Base-by-base conservation (phyloP, 257 asterid genomes). In the Thymus mandschuricus region DNA sequence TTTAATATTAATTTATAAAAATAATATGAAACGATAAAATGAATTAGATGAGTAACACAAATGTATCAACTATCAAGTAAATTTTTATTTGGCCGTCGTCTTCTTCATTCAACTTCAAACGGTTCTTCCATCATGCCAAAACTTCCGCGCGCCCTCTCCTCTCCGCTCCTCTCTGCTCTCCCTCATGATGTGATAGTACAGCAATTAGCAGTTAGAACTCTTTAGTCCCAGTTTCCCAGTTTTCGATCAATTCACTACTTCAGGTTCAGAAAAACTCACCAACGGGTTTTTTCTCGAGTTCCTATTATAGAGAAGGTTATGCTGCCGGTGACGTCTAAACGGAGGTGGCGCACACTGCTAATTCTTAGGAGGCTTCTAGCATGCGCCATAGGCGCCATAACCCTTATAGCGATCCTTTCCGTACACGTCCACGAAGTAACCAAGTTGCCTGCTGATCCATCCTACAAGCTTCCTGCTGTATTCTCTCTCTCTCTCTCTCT, bases 331-430 rank as follows among this genome's bases (percentile, higher is more conserved):
- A 79, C 74, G 83, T 83, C 71, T 83, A 89, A 86, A 86, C 84
- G 79, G 82, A 82, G 83, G 82, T 79, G 90, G 92, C 84, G 87
- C 76, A 73, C 81, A 28, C 83, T 92, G 81, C 74, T 73, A 82
- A 68, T 87, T 38, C 79, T 86, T 70, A 75, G 90, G 75, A 86
- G 79, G 74, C 58, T 87, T 81, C 81, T 92, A 45, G 81, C 88
- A 15, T 86, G 82, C 80, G 96, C 96, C 68, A 82, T 86, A 75
- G 79, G 75, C 54, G 60, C 72, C 52, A 85, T 87, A 74, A 90
- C 88, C 44, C 68, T 89, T 54, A 49, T 82, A 78, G 92, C 94
- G 4, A 81, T 89, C 59, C 64, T 92, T 15, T 81, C 91, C 60
- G 83, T 72, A 8, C 85, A 92, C 80, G 70, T 86, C 48, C 86